A percentile compares a stretch with the other conserved stretches of the same genome.
These are phyloP conservation scores for Diphasiastrum complanatum DNA, from an alignment of 83 land plant species.

Conservation along the genomic window DNA sequence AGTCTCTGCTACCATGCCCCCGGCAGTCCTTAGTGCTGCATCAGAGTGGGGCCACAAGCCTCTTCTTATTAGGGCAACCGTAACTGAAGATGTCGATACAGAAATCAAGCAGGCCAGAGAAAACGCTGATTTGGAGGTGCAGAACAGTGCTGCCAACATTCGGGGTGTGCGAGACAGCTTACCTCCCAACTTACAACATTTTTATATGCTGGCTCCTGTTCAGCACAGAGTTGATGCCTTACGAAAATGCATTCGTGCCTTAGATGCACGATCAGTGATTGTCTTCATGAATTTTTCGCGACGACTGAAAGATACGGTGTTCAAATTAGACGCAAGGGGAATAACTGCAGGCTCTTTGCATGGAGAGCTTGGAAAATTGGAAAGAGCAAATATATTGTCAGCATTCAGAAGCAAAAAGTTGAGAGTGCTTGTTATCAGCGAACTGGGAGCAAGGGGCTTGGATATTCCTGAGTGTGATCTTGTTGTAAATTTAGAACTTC, in stretches of 20 bases:
- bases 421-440: conserved; percentile 77
- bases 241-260: conserved; percentile 76
- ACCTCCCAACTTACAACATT: conserved; percentile 74
- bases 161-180: conserved; percentile 66
- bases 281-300: conserved; percentile 88
- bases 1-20: conserved; percentile 92
- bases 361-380: conserved; percentile 77
- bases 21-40: conserved; percentile 82
- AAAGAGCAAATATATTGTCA: conserved; percentile 56
- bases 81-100: conserved; percentile 50
- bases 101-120: neutral
- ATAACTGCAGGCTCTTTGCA: conserved; percentile 71
- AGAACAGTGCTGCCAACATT: conserved; percentile 35
- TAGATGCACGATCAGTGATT: conserved; percentile 70
- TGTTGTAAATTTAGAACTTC: conserved; percentile 82
- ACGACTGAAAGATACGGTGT: conserved; percentile 72
- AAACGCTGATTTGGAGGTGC: too few relatives aligned
- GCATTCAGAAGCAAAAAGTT: conserved; percentile 71
- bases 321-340: conserved; percentile 84
- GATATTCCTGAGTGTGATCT: conserved; percentile 85
- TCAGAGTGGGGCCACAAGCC: conserved; percentile 73
- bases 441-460: conserved; percentile 90
- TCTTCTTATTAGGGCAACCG: conserved; percentile 62
- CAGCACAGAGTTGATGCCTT: conserved; percentile 75
- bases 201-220: conserved; percentile 47